Evolutionary conservation across 768 basidiomycete genomes (phyloP).

Genomic region (Pleurotus sapidus): DNA sequence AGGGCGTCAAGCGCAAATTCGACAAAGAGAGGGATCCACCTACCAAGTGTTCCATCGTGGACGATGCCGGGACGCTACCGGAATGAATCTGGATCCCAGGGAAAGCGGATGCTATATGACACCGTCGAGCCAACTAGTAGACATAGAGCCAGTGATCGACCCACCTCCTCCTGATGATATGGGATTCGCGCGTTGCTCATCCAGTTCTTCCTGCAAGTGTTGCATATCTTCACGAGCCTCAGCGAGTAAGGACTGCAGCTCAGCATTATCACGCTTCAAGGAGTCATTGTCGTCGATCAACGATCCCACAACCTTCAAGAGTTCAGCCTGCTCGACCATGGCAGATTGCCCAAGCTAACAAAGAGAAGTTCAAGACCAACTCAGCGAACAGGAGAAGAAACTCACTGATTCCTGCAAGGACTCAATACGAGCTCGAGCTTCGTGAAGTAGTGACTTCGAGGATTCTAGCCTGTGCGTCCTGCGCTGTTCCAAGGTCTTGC

Average conservation of each 20-base stretch:
- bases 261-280: constrained; percentile 77
- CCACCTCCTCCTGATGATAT: constrained; percentile 42
- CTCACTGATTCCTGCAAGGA: constrained; percentile 58
- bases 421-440: constrained; percentile 62
- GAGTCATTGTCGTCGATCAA: constrained; percentile 84
- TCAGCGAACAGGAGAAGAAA: constrained; percentile 13
- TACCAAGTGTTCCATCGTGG: background rate
- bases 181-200: constrained; percentile 60
- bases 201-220: constrained; percentile 67
- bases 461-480: constrained; percentile 59
- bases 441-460: constrained; percentile 64
- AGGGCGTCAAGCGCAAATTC: background rate
- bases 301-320: constrained; percentile 73
- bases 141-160: background rate
- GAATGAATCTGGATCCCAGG: background rate
- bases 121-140: background rate
- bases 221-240: constrained; percentile 79
- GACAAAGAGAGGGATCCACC: constrained; percentile 1
- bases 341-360: constrained; percentile 40
- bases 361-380: constrained; percentile 9
- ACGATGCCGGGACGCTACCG: background rate
- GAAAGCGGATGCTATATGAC: background rate
- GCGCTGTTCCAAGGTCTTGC: constrained; percentile 56
- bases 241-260: constrained; percentile 69
- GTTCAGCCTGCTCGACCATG: constrained; percentile 51